A percentile compares a stretch with the other conserved stretches of the same genome.
phyloP scores from a whole-genome alignment of 805 yeast species.

The Yarrowia phangngaensis region DNA sequence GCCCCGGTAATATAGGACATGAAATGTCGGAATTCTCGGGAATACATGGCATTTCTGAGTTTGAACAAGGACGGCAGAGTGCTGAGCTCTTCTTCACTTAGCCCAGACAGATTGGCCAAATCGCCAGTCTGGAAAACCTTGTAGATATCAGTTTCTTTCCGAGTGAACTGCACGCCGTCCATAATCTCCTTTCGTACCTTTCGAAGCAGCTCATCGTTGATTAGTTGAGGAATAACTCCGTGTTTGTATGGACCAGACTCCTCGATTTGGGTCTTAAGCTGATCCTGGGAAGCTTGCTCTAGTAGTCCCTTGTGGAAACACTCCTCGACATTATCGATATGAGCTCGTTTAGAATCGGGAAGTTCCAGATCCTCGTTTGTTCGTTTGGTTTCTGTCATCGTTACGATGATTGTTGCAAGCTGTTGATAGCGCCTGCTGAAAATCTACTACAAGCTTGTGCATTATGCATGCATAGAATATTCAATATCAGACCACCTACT shows the following conservation, averaged over 20 bases:
- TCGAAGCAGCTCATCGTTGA: conserved; percentile 72
- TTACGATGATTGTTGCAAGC: no score
- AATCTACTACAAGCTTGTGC: no score
- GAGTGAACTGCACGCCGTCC: conserved; percentile 79
- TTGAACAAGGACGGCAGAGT: conserved; percentile 72
- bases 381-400: conserved; percentile 22
- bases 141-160: conserved; percentile 95
- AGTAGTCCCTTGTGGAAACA: conserved; percentile 21
- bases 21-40: conserved; percentile 76
- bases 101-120: conserved; percentile 84
- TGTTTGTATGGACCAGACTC: conserved; percentile 78
- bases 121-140: conserved; percentile 82
- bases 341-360: conserved; percentile 21
- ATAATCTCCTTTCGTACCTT: conserved; percentile 82
- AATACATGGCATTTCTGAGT: conserved; percentile 81
- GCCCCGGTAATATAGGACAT: conserved; percentile 75
- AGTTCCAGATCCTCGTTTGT: conserved; percentile 1
- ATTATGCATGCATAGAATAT: no score
- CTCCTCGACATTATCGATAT: conserved; percentile 16
- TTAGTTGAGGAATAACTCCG: conserved; percentile 74
- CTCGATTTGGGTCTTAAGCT: conserved; percentile 40
- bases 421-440: no score
- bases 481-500: no score
- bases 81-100: conserved; percentile 68
- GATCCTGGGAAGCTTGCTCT: conserved; percentile 5